Conservation (phyloP, 2,329 filamentous ascomycete species). For the Triangularia setosa region DNA sequence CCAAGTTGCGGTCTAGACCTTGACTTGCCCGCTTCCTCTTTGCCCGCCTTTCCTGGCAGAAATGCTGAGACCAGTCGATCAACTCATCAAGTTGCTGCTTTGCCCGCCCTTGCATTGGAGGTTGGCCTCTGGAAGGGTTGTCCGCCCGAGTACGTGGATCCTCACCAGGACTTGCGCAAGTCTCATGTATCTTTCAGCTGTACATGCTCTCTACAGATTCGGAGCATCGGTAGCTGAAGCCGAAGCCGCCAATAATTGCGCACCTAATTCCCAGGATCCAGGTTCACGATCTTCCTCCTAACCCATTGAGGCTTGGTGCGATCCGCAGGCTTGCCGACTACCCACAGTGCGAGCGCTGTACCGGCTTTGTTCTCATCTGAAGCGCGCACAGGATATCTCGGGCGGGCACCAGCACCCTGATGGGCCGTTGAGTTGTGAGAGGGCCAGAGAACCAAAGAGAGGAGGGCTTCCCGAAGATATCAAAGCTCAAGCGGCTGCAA, state of each 20-base stretch:
- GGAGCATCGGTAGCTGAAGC: neutral
- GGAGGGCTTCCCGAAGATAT: neutral
- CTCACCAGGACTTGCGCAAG: neutral
- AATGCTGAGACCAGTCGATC: neutral
- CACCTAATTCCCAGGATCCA: slow-evolving; percentile 2
- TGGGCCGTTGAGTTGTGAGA: neutral
- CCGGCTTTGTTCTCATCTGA: neutral
- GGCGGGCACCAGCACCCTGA: neutral
- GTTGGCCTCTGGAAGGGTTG: neutral
- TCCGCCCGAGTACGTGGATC: neutral
- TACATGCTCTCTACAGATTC: neutral
- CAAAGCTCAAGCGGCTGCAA: neutral
- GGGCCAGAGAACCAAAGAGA: neutral
- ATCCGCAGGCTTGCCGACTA: neutral
- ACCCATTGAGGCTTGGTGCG: neutral
- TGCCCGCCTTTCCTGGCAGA: neutral
- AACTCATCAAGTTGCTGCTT: neutral
- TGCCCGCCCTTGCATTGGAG: neutral
- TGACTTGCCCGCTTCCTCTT: neutral
- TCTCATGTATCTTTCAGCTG: slow-evolving; percentile 3
- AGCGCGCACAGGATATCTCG: neutral
- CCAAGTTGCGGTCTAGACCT: neutral
- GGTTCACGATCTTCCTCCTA: neutral
- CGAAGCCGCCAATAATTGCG: slow-evolving; percentile 6
- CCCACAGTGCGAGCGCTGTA: neutral